phyloP scores from a whole-genome alignment of 768 basidiomycete genomes.

The Inosperma sp. region DNA sequence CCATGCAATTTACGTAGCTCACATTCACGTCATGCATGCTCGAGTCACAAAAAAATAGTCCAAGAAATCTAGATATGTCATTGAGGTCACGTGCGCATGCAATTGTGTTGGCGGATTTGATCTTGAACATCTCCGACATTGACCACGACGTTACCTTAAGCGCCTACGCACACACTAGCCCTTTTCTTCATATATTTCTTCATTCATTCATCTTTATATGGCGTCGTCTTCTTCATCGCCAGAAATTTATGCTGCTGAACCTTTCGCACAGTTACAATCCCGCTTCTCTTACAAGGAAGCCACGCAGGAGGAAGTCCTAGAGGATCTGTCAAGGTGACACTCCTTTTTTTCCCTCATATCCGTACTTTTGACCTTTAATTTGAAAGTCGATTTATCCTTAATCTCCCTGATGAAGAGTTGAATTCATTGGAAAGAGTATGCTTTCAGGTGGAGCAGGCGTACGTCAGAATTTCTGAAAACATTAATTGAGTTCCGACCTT shows the following conservation, averaged over 20 bases:
- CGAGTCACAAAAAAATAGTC: too few species aligned
- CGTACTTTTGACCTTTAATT: background rate
- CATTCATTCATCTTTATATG: constrained; percentile 44
- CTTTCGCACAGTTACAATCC: constrained; percentile 32
- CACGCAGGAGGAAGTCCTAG: constrained; percentile 80
- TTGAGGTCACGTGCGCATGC: too few species aligned
- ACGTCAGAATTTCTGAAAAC: constrained; percentile 30
- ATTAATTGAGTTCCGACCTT: constrained; percentile 7
- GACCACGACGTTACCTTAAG: constrained; percentile 9
- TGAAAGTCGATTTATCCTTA: constrained; percentile 90
- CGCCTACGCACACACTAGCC: constrained; percentile 9
- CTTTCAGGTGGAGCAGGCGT: constrained; percentile 99
- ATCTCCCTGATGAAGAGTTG: constrained; percentile 91
- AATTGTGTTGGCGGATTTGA: constrained; percentile 5
- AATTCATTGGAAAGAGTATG: constrained; percentile 89
- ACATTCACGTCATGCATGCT: background rate
- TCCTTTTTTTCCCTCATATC: background rate
- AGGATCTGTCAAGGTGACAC: constrained; percentile 80
- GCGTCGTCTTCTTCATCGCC: constrained; percentile 75
- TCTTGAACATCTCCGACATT: background rate
- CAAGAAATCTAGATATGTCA: too few species aligned
- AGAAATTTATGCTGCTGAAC: constrained; percentile 51
- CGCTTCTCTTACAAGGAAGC: constrained; percentile 64
- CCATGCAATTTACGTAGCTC: background rate
- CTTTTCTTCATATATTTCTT: constrained; percentile 16